Evolutionary conservation across 169 alveolate species (phyloP), one percentile per base, ranked within the genome.

Genomic region (Perkinsus olseni): DNA sequence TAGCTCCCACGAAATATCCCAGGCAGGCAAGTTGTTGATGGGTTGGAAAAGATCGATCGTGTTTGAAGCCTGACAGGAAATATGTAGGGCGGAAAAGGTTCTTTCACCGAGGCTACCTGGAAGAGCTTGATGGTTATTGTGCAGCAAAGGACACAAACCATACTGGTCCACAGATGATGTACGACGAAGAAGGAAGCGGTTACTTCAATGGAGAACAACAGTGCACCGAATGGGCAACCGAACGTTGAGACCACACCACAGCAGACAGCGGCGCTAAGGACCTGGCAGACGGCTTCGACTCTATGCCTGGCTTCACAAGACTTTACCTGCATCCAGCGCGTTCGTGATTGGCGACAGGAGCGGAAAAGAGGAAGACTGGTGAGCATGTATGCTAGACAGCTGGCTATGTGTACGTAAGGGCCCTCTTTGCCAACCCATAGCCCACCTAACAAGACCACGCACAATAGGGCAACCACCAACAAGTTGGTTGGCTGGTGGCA

Each of bases 391-490:
- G 97, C 96, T 51, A 97, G 94, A 39, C 96, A 94, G 28, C 96
- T 96, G 91, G 97, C 95, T 51, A 97, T 90, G 95, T 97, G 98
- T n/a, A 97, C 97, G 94, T 94, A 96, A 21, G 98, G 98, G 0
- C 98, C 98, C 90, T 96, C 98, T 94, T 96, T 95, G n/a, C 98
- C 98, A 17, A 96, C 96, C 37, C 97, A 94, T 36, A 96, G 93
- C 17, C 98, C 98, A 38, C 97, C 82, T 62, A 24, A 13, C 37
- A 62, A 62, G 82, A 62, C 82, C 31, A 21, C 82, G 28, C 82
- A 62, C 82, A n/a, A n/a, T n/a, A n/a, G n/a, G n/a, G n/a, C n/a
- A n/a, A n/a, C n/a, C n/a, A n/a, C n/a, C n/a, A n/a, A n/a, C n/a
- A n/a, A n/a, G n/a, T n/a, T n/a, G n/a, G n/a, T n/a, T n/a, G n/a